A percentile compares a stretch with the other conserved stretches of the same genome.
phyloP scores from a whole-genome alignment of 2,329 filamentous ascomycete species.

The Aspergillus thermomutatus region DNA sequence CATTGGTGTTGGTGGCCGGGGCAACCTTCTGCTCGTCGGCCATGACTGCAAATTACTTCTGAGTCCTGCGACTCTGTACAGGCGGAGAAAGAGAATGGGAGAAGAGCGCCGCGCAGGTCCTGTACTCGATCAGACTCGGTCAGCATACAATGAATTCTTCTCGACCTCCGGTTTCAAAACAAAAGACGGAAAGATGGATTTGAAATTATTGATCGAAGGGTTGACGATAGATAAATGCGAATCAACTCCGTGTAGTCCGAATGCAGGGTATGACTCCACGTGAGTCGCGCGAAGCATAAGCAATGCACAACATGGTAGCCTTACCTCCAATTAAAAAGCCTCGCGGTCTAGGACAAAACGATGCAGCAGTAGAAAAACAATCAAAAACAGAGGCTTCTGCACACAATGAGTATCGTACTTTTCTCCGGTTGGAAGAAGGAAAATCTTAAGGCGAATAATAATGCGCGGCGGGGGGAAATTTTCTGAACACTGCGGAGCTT shows the following conservation, averaged over 20 bases:
- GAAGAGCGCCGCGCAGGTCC: not conserved
- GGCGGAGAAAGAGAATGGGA: not conserved
- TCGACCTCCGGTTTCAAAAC: not conserved
- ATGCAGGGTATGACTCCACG: not conserved
- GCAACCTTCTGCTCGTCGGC: constrained; percentile 37
- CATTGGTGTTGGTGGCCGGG: constrained; percentile 30
- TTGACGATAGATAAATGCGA: not conserved
- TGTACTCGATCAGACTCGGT: not conserved
- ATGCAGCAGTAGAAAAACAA: not conserved
- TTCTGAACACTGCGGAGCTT: constrained; percentile 10
- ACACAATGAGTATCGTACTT: constrained; percentile 1
- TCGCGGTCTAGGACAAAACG: not conserved
- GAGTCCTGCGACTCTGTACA: not conserved
- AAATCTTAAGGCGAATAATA: constrained; percentile 2
- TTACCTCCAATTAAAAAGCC: not conserved
- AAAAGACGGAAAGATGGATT: not conserved
- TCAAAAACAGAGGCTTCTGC: not conserved
- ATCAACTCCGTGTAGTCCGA: not conserved
- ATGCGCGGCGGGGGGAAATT: constrained; percentile 14
- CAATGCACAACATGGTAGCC: not conserved
- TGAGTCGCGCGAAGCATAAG: not conserved
- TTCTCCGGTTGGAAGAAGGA: constrained; percentile 2
- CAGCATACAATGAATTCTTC: not conserved
- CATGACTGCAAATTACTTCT: constrained; percentile 22
- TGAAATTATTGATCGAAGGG: not conserved